These are phyloP conservation scores for Chlamydomonas eustigma DNA, from an alignment of 139 green algal genomes.

Conservation along the genomic window DNA sequence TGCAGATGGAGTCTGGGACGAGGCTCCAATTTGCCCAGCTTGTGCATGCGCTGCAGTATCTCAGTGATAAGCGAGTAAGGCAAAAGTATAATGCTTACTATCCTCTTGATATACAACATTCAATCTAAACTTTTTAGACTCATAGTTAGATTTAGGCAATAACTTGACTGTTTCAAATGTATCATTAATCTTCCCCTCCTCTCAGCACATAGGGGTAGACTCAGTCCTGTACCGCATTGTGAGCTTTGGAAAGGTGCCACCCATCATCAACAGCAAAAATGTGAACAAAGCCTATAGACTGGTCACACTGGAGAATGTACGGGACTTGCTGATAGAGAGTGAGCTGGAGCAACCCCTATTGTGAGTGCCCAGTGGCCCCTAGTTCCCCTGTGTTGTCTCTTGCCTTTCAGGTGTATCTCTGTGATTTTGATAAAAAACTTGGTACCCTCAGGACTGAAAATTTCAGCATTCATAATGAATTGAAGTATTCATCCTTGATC, in stretches of 20 bases:
- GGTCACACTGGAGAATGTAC: not conserved
- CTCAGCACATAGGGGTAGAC: not conserved
- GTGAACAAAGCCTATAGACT: constrained; percentile 8
- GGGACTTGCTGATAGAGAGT: constrained; percentile 5
- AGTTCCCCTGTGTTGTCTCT: too few relatives aligned
- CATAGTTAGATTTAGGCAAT: too few relatives aligned
- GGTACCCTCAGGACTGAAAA: too few relatives aligned
- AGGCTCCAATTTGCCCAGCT: constrained; percentile 30
- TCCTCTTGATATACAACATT: too few relatives aligned
- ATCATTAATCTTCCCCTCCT: not conserved
- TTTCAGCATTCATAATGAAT: too few relatives aligned
- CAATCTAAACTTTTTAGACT: too few relatives aligned
- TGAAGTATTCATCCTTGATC: too few relatives aligned
- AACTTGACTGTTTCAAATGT: too few relatives aligned
- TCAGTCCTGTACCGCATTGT: constrained; percentile 6
- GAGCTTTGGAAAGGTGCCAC: not conserved
- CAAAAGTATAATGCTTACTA: too few relatives aligned
- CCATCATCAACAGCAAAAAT: not conserved
- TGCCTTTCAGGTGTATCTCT: too few relatives aligned
- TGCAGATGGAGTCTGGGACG: constrained; percentile 12
- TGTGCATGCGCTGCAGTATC: constrained; percentile 16
- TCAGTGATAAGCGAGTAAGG: constrained; percentile 10
- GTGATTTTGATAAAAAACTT: too few relatives aligned
- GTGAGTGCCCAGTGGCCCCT: too few relatives aligned
- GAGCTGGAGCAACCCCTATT: not conserved